A percentile compares a stretch with the other conserved stretches of the same genome.
Conservation (phyloP, 1,284 basidiomycete genomes). For the Sporisorium reilianum region DNA sequence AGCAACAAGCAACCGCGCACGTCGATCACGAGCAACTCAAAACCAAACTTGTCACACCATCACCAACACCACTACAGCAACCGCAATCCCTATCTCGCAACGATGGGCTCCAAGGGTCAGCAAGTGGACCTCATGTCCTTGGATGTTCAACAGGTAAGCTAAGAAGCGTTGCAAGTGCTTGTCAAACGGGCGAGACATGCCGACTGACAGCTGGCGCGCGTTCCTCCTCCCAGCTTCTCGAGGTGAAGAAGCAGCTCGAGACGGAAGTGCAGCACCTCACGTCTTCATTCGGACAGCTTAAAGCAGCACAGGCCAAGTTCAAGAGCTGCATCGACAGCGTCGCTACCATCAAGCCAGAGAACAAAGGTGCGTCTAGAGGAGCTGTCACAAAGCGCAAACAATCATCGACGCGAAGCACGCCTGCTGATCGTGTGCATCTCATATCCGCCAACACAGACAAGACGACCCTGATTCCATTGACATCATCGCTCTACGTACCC, state of each 20-base stretch:
- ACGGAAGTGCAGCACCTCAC: constrained; percentile 94
- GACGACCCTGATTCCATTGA: constrained; percentile 88
- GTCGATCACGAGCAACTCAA: constrained; percentile 2
- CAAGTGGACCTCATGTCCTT: constrained; percentile 59
- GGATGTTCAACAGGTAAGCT: constrained; percentile 54
- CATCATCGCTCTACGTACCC: constrained; percentile 93
- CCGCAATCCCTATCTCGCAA: background rate
- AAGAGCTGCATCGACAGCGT: constrained; percentile 86
- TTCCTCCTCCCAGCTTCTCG: constrained; percentile 48
- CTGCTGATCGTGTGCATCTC: background rate
- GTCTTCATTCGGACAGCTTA: constrained; percentile 90
- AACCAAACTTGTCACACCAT: constrained; percentile 2
- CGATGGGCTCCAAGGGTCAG: constrained; percentile 50
- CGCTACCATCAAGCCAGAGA: constrained; percentile 80
- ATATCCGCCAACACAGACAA: constrained; percentile 75
- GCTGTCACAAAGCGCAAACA: background rate
- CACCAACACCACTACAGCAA: background rate
- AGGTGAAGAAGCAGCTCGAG: constrained; percentile 66
- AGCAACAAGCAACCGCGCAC: background rate
- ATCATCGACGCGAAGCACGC: background rate
- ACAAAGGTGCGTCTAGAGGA: constrained; percentile 72
- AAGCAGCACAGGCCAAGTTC: constrained; percentile 92
- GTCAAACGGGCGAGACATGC: too few species aligned
- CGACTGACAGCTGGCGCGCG: background rate
- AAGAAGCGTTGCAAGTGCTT: too few species aligned